Evolutionary conservation across 2,329 filamentous ascomycete genomes (phyloP), one percentile per base, ranked within the genome.

Genomic region (Acrodontium crateriforme): DNA sequence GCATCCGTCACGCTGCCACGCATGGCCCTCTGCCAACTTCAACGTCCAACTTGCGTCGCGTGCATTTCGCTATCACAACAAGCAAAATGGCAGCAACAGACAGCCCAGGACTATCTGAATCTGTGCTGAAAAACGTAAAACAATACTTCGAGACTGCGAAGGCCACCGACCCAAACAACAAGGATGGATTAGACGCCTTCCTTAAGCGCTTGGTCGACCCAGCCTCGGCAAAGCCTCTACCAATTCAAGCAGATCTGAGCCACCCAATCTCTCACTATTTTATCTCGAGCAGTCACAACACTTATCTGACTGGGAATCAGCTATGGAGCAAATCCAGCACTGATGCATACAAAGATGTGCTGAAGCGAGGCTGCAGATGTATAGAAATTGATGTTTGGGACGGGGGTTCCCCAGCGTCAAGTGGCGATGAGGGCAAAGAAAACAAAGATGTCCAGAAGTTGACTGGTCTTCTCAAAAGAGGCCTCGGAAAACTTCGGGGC

Each of bases 311-410:
- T 2, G 85, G 85, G 2, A 84, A 92, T 45, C 87, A 94, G 54
- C 64, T 89, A 21, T 75, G 72, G 35, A 83, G 82, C 25, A 71
- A 73, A 34, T 78, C 80, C 34, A 83, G 78, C 16, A 72, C 77
- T 0, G 74, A 84, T 31, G 73, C 78, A 9, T 94, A 94, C 55
- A 77, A 68, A 41, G 71, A 74, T 47, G 49, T 52, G 9, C 70
- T 94, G 9, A 62, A 70, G 18, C 68, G 73, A 28, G 80, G 81
- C 25, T 92, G 85, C 47, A 74, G 85, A 36, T 94, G 84, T 47
- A 83, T 94, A 25, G 85, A 94, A 52, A 89, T 94, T 30, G 87
- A 94, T 47, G 83, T 94, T 3, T 93, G 85, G 80, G 81, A 94
- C 52, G 81, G 83, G 9, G 63, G 68, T 23, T 46, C 40, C n/a